Percentiles rank a stretch among this genome's conserved stretches.
phyloP scores from a whole-genome alignment of 148 eudicot genomes.

The Rhododendron vialii region DNA sequence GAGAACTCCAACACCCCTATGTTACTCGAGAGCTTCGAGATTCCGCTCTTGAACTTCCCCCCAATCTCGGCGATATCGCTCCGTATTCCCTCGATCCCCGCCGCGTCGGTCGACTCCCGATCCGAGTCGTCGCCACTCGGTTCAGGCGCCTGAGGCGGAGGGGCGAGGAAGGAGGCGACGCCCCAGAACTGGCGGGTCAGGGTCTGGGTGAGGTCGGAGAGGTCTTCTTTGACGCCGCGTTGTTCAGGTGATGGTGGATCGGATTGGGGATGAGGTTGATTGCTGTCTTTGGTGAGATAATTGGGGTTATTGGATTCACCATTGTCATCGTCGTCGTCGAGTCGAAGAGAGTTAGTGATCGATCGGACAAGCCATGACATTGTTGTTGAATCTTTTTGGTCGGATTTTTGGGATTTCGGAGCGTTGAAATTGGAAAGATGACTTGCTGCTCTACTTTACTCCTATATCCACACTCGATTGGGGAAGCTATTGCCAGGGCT shows the following conservation, averaged over 20 bases:
- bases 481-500: not conserved
- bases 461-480: not conserved
- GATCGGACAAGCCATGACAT: conserved; percentile 87
- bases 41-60: conserved; percentile 73
- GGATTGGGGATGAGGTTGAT: not conserved
- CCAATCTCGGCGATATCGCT: conserved; percentile 78
- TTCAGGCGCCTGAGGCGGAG: conserved; percentile 49
- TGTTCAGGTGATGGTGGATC: conserved; percentile 17
- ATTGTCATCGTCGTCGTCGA: conserved; percentile 42
- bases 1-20: conserved; percentile 62
- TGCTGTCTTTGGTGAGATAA: not conserved
- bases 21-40: conserved; percentile 60
- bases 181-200: conserved; percentile 81
- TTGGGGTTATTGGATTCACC: not conserved
- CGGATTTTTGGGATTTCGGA: not conserved
- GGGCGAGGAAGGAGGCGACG: conserved; percentile 86
- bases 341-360: conserved; percentile 71
- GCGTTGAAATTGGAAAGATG: not conserved
- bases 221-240: conserved; percentile 91
- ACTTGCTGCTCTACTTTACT: not conserved
- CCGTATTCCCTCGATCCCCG: conserved; percentile 39
- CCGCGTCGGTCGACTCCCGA: conserved; percentile 21
- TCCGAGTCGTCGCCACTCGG: not conserved
- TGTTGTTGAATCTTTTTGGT: conserved; percentile 20
- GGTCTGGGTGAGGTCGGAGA: conserved; percentile 75